Conservation (phyloP, 495 filamentous ascomycete species). For the Neurospora sp. region DNA sequence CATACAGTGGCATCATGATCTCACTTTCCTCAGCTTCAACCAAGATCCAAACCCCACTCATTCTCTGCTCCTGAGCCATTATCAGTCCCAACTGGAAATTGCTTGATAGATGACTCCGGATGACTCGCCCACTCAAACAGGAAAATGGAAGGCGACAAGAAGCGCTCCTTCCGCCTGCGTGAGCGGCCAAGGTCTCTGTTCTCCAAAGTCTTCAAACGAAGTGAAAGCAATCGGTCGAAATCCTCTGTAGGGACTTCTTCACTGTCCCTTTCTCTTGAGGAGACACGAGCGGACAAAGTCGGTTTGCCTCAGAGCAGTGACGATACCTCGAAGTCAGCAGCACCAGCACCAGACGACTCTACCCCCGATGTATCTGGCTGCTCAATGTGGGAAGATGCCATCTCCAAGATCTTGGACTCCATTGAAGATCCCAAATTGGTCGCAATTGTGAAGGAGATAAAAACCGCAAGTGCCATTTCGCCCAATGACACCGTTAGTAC, state of each 20-base stretch:
- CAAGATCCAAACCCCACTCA: neutral
- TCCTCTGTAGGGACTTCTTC: neutral
- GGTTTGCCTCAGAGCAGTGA: neutral
- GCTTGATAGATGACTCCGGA: neutral
- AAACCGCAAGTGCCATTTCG: neutral
- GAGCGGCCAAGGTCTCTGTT: neutral
- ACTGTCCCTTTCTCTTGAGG: neutral
- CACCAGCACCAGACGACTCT: neutral
- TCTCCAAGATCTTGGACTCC: neutral
- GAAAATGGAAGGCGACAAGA: neutral
- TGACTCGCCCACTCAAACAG: neutral
- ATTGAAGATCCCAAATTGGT: neutral
- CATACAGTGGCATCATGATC: neutral
- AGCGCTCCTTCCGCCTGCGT: neutral
- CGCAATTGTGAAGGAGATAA: neutral
- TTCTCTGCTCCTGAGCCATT: neutral
- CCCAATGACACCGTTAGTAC: neutral
- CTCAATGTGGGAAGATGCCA: neutral
- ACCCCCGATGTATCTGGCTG: neutral
- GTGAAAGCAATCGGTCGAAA: neutral
- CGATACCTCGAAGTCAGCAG: neutral
- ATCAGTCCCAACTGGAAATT: neutral
- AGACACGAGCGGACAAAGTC: neutral
- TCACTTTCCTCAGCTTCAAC: neutral
- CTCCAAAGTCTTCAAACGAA: neutral